These are phyloP conservation scores for Helminthosporium solani DNA, from an alignment of 2,329 filamentous ascomycete species.

Conservation along the genomic window DNA sequence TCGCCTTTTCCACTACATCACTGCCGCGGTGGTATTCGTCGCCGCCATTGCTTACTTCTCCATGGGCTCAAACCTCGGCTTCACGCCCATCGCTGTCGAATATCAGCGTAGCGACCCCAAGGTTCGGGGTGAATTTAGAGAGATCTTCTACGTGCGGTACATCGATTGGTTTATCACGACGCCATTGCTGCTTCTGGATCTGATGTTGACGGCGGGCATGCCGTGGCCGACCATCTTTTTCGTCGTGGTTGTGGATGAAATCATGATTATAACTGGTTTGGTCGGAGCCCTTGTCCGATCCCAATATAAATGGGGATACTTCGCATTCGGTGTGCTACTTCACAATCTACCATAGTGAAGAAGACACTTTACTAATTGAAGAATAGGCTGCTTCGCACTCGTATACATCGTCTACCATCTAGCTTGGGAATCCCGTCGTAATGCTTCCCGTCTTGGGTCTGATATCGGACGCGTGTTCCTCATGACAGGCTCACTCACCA, in stretches of 20 bases:
- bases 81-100: slow-evolving; percentile 63
- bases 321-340: slow-evolving; percentile 49
- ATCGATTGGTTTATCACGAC: slow-evolving; percentile 67
- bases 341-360: background rate
- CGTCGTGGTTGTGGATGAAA: slow-evolving; percentile 61
- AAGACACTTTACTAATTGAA: background rate
- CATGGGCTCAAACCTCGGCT: slow-evolving; percentile 67
- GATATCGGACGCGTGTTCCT: slow-evolving; percentile 57
- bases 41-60: slow-evolving; percentile 65
- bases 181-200: slow-evolving; percentile 61
- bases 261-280: slow-evolving; percentile 68
- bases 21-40: slow-evolving; percentile 58
- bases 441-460: slow-evolving; percentile 57
- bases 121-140: slow-evolving; percentile 55
- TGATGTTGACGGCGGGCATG: slow-evolving; percentile 64
- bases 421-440: slow-evolving; percentile 55
- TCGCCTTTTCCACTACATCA: slow-evolving; percentile 66
- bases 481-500: slow-evolving; percentile 59
- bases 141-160: slow-evolving; percentile 68
- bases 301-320: slow-evolving; percentile 70
- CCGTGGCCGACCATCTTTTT: slow-evolving; percentile 65
- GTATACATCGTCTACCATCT: slow-evolving; percentile 63
- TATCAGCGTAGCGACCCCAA: slow-evolving; percentile 51
- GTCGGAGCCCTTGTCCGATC: slow-evolving; percentile 64
- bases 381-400: slow-evolving; percentile 48